These are phyloP conservation scores for Paecilomyces niveus DNA, from an alignment of 2,329 filamentous ascomycete genomes.

Conservation along the genomic window DNA sequence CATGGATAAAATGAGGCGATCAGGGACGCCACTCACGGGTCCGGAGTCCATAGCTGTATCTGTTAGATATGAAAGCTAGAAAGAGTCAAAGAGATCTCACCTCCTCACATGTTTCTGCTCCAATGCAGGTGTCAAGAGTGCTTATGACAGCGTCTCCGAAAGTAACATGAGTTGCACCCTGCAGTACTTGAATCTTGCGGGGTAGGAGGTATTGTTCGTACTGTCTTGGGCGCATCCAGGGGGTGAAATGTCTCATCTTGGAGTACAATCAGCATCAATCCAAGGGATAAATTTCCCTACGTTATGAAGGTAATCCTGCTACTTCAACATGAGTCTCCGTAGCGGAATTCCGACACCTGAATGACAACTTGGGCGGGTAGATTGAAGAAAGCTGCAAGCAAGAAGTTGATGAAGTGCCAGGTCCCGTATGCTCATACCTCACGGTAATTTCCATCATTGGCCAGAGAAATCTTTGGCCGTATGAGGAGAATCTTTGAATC, in stretches of 20 bases:
- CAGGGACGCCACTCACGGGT: conserved; percentile 2
- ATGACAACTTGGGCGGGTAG: too few relatives aligned
- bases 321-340: too few relatives aligned
- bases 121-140: conserved; percentile 54
- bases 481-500: conserved; percentile 63
- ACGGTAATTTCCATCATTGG: conserved; percentile 60
- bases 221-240: conserved; percentile 48
- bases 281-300: background rate
- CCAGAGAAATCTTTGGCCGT: conserved; percentile 58
- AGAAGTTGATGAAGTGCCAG: background rate
- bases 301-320: too few relatives aligned
- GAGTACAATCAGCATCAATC: conserved; percentile 4
- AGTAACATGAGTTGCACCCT: conserved; percentile 47
- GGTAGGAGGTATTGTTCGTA: conserved; percentile 59
- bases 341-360: too few relatives aligned
- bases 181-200: conserved; percentile 48
- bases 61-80: conserved; percentile 48
- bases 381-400: background rate
- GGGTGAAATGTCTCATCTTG: conserved; percentile 55
- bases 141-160: conserved; percentile 62
- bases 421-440: background rate
- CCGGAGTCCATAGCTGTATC: conserved; percentile 57
- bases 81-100: background rate
- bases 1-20: conserved; percentile 10
- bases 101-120: conserved; percentile 11